Percentiles rank a stretch among this genome's conserved stretches.
Conservation (phyloP, 345 rosid species). For the Populus alba region DNA sequence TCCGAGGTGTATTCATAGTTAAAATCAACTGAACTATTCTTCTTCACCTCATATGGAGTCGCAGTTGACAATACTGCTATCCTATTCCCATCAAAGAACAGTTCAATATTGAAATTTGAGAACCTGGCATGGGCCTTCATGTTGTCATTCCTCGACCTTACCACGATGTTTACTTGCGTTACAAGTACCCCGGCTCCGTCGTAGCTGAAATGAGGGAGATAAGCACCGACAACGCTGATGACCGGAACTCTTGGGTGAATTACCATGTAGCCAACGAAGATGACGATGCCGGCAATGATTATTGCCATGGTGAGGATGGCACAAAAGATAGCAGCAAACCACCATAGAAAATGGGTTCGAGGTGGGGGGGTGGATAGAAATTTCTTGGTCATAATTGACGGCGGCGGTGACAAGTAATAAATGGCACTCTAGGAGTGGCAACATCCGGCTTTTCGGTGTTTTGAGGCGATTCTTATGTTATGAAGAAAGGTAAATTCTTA, state of each 20-base stretch:
- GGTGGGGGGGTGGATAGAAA: background rate
- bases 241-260: slow-evolving; percentile 79
- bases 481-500: background rate
- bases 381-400: background rate
- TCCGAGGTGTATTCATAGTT: slow-evolving; percentile 52
- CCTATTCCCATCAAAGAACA: slow-evolving; percentile 44
- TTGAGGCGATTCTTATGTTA: background rate
- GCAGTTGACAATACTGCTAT: slow-evolving; percentile 47
- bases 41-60: slow-evolving; percentile 54
- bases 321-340: slow-evolving; percentile 78
- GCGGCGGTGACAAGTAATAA: background rate
- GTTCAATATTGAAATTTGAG: slow-evolving; percentile 32
- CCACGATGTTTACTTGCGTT: slow-evolving; percentile 52
- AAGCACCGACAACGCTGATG: slow-evolving; percentile 56
- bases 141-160: slow-evolving; percentile 67
- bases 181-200: slow-evolving; percentile 44
- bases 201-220: slow-evolving; percentile 47
- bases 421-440: background rate
- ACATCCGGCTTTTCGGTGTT: background rate
- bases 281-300: slow-evolving; percentile 55
- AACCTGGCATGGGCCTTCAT: slow-evolving; percentile 61
- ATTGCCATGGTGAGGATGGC: slow-evolving; percentile 55
- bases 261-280: slow-evolving; percentile 64
- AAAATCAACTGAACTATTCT: slow-evolving; percentile 38
- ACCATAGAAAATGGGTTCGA: slow-evolving; percentile 55